A percentile compares a stretch with the other conserved stretches of the same genome.
Conservation (phyloP, 495 filamentous ascomycete species). For the Aspergillus sclerotiicarbonarius region DNA sequence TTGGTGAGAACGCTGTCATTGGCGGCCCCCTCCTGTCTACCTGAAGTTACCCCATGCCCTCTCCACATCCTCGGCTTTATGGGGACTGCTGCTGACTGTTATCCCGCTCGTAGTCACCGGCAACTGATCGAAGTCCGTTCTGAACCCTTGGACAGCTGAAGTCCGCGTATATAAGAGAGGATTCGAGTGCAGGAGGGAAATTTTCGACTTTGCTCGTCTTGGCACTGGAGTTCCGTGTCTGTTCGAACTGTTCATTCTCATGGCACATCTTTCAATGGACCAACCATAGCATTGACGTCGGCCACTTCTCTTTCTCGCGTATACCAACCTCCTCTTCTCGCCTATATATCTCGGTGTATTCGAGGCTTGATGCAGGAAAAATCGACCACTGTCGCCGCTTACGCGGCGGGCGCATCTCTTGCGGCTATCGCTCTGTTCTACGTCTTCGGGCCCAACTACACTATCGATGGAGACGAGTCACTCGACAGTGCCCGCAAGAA, state of each 20-base stretch:
- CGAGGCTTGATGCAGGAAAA: slow-evolving; percentile 73
- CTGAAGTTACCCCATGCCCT: slow-evolving; percentile 12
- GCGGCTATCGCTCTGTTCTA: slow-evolving; percentile 96
- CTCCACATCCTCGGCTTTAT: slow-evolving; percentile 19
- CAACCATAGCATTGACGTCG: background rate
- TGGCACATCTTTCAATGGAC: slow-evolving; percentile 2
- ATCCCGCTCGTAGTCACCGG: background rate
- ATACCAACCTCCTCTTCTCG: background rate
- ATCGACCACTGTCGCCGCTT: slow-evolving; percentile 80
- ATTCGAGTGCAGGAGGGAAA: background rate
- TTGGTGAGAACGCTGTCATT: slow-evolving; percentile 8
- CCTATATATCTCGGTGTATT: background rate
- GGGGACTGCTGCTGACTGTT: slow-evolving; percentile 9
- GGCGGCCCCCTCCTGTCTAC: slow-evolving; percentile 6
- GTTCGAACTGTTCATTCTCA: background rate
- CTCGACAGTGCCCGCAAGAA: slow-evolving; percentile 69
- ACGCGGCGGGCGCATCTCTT: slow-evolving; percentile 92
- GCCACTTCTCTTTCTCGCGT: background rate
- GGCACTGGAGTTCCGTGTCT: background rate
- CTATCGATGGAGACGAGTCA: slow-evolving; percentile 75
- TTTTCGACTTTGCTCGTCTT: background rate
- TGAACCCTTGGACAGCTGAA: background rate
- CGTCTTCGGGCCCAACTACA: slow-evolving; percentile 93
- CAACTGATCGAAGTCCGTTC: background rate
- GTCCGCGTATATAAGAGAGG: background rate